Evolutionary conservation across 176 grass and related monocot genomes (phyloP).

Genomic region (Musa schizocarpa): DNA sequence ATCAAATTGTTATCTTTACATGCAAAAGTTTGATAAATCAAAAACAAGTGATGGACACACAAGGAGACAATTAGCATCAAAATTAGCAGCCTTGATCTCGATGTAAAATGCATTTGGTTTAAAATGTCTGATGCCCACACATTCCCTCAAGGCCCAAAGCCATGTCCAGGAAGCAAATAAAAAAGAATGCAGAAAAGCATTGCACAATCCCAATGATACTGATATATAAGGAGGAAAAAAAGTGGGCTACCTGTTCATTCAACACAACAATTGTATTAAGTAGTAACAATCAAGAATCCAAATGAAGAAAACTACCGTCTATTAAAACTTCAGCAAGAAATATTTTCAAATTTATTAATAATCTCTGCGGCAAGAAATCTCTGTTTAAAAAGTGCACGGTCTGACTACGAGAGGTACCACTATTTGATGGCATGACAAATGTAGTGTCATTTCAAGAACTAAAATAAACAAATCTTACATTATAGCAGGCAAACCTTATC

Average conservation of each 20-base stretch:
- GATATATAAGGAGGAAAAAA: not conserved
- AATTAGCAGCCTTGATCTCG: not conserved
- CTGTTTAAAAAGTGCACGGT: not conserved
- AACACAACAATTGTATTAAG: not conserved
- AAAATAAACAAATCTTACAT: not conserved
- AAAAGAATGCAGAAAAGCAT: not conserved
- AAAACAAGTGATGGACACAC: not conserved
- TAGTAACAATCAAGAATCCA: not conserved
- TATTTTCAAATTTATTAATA: not conserved
- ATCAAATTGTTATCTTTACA: not conserved
- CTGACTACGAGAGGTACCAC: not conserved
- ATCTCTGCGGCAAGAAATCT: not conserved
- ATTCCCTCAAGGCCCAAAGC: too few relatives aligned
- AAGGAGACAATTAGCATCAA: not conserved
- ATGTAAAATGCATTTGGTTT: too few relatives aligned
- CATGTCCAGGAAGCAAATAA: not conserved
- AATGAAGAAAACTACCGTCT: not conserved
- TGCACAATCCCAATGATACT: not conserved
- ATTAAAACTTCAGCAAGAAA: not conserved
- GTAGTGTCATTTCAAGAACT: not conserved
- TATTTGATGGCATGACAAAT: not conserved
- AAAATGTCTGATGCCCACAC: too few relatives aligned
- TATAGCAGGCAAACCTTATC: not conserved
- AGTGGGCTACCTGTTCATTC: not conserved
- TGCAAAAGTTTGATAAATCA: not conserved